Conservation (phyloP, 1,139 yeast species). For the Kodamaea ohmeri region DNA sequence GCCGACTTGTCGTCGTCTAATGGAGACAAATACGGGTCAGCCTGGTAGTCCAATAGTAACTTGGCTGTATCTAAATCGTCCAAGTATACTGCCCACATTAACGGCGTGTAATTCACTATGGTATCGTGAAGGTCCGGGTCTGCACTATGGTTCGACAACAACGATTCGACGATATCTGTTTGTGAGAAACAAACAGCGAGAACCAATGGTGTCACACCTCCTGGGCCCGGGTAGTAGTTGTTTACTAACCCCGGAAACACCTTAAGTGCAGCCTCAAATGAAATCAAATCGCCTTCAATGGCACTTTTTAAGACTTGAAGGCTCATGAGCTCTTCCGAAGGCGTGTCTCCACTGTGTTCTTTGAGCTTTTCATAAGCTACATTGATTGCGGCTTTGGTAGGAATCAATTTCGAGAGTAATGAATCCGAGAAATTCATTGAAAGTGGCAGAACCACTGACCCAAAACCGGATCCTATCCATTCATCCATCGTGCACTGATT, state of each 20-base stretch:
- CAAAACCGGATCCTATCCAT: constrained; percentile 16
- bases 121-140: constrained; percentile 42
- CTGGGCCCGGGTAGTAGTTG: constrained; percentile 16
- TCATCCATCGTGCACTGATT: constrained; percentile 2
- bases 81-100: constrained; percentile 50
- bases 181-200: constrained; percentile 54
- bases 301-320: constrained; percentile 29
- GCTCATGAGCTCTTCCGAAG: constrained; percentile 17
- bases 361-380: constrained; percentile 4
- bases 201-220: constrained; percentile 50
- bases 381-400: constrained; percentile 35
- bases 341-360: constrained; percentile 21
- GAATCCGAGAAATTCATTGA: constrained; percentile 34
- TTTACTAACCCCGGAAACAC: constrained; percentile 32
- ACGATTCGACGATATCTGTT: constrained; percentile 40
- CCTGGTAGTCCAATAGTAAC: constrained; percentile 37
- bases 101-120: constrained; percentile 36
- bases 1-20: constrained; percentile 33
- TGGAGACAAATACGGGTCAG: constrained; percentile 40
- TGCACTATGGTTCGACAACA: constrained; percentile 32
- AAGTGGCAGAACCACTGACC: constrained; percentile 12
- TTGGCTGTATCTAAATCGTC: constrained; percentile 36
- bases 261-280: constrained; percentile 37
- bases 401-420: constrained; percentile 39
- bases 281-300: constrained; percentile 49